Evolutionary conservation across 352 stramenopile species (phyloP), one percentile per base, ranked within the genome.

Genomic region (Albugo laibachii): DNA sequence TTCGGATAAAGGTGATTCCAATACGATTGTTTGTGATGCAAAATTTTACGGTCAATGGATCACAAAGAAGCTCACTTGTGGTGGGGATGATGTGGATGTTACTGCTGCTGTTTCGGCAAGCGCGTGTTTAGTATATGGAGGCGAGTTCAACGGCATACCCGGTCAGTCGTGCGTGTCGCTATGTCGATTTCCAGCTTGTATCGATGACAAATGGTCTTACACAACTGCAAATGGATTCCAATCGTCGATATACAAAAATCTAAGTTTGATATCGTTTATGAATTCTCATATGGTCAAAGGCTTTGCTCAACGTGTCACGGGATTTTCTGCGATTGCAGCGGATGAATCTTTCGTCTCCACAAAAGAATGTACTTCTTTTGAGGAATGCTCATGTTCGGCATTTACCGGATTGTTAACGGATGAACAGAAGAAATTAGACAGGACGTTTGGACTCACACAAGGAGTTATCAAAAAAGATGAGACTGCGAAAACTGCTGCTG

Each of bases 11-110:
- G 24, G 8, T 8, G 24, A 31, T 31, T 31, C 24, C 8, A 31
- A 31, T 8, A 31, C 24, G 8, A 31, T 31, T 31, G 24, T 31
- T 3, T 89, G 77, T 35, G 77, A 89, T 53, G 74, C 65, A 45
- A 71, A 61, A 1, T 89, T 89, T 49, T 89, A 89, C 66, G 73
- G 59, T 36, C 50, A 71, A 53, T 89, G 77, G 77, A 48, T 76
- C 47, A 78, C 59, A 14, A 56, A 80, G 13, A 69, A 70, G 1
- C 58, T 89, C 44, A 83, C 52, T 20, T 89, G 77, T 48, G 64
- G 61, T 16, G 57, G 59, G 10, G 39, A 49, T 0, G 55, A 55
- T 15, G 53, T 89, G 39, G 55, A 86, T 39, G 66, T 83, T 10
- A 53, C 57, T 12, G 58, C 57, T 16, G 77, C 72, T 2, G 66